Evolutionary conservation across 2,329 filamentous ascomycete genomes (phyloP).

Genomic region (Fusarium chlamydosporum): DNA sequence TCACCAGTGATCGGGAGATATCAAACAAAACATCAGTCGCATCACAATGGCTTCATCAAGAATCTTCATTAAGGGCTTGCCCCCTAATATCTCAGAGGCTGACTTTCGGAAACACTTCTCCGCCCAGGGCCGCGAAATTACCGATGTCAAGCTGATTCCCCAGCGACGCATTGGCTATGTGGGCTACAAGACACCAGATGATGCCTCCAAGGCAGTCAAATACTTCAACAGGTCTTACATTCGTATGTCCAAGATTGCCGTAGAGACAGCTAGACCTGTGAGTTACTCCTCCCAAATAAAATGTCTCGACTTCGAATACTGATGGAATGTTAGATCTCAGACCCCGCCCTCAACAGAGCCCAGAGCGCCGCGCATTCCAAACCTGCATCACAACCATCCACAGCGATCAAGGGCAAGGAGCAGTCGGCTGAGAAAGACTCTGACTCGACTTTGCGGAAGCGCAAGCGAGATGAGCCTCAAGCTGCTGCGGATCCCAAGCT

Average conservation of each 20-base stretch:
- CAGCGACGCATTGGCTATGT: slow-evolving; percentile 95
- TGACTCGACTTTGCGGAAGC: slow-evolving; percentile 73
- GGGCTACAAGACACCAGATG: slow-evolving; percentile 86
- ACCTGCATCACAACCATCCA: slow-evolving; percentile 38
- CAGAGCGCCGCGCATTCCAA: slow-evolving; percentile 49
- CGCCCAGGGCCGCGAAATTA: slow-evolving; percentile 78
- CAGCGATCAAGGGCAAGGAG: slow-evolving; percentile 34
- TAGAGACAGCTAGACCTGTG: slow-evolving; percentile 89
- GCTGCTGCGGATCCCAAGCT: slow-evolving; percentile 79
- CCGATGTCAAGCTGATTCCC: slow-evolving; percentile 91
- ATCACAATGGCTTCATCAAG: slow-evolving; percentile 72
- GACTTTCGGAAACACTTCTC: slow-evolving; percentile 93
- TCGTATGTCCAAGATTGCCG: slow-evolving; percentile 92
- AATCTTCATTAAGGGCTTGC: slow-evolving; percentile 85
- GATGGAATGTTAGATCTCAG: slow-evolving; percentile 62
- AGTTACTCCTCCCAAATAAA: slow-evolving; percentile 48
- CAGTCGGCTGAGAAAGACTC: slow-evolving; percentile 52
- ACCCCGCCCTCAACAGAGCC: slow-evolving; percentile 57
- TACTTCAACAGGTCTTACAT: slow-evolving; percentile 98
- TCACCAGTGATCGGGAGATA: slow-evolving; percentile 47
- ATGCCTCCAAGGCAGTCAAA: slow-evolving; percentile 86
- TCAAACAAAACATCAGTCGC: slow-evolving; percentile 22
- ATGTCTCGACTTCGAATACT: slow-evolving; percentile 48
- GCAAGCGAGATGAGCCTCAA: slow-evolving; percentile 72
- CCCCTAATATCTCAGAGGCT: slow-evolving; percentile 85